Evolutionary conservation across 148 eudicot genomes (phyloP), one percentile per base, ranked within the genome.

Genomic region (Selenicereus undatus): DNA sequence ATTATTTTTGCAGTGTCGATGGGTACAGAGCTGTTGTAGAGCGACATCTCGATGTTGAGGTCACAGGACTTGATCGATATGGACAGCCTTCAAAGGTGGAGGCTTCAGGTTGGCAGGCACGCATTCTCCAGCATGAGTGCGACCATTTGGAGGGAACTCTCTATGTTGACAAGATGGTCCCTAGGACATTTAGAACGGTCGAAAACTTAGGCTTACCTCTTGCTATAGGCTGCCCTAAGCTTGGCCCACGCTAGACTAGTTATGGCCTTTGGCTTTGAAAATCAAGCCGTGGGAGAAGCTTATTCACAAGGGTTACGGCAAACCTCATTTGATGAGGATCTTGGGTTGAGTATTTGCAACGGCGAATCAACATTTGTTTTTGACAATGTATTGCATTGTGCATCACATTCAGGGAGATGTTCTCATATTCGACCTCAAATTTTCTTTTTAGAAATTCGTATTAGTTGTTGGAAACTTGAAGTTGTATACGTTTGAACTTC

Each of bases 91-190:
- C 91, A 27, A 94, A 89, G 86, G 88, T 96, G 24, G 73, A 92
- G 69, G 98, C 99, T 75, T 87, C 90, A 62, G 98, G 99, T 26
- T 96, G 99, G 99, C 97, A 96, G 81, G 99, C 99, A 4, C 92
- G 99, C 13, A 96, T 96, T 68, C 93, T 96, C 50, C 99, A 96
- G 83, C 99, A 96, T 45, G 97, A 96, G 74, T 96, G 97, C 76
- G 99, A 96, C 84, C 99, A 96, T 86, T 80, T 96, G 79, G 93
- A 92, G 3, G 98, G 99, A 81, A 93, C 94, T 32, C 88, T 96
- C 50, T 96, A 96, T 69, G 95, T 94, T 16, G 99, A 96, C 87
- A 91, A 87, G 87, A 96, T 96, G 98, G 84, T 85, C 26, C 88
- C 85, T 16, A 85, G 88, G 88, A 93, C 99, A 18, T 96, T 96